phyloP scores from a whole-genome alignment of 164 flowering plant genomes.

The Santalum album region DNA sequence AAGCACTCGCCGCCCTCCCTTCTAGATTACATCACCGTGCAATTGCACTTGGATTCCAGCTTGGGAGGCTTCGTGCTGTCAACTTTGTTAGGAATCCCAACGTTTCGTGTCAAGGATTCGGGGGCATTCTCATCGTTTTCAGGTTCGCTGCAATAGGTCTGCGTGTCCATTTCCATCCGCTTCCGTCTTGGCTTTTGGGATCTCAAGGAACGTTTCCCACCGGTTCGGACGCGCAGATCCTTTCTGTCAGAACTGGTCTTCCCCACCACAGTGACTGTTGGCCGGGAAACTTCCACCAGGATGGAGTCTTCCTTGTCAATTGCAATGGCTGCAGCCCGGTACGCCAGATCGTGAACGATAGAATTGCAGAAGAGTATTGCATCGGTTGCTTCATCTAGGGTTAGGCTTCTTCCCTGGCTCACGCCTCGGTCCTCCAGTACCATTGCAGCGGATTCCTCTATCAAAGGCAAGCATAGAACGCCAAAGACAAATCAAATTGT shows the following conservation, averaged over 20 bases:
- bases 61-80: constrained; percentile 56
- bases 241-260: constrained; percentile 35
- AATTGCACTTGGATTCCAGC: constrained; percentile 88
- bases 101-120: constrained; percentile 25
- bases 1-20: too few species aligned
- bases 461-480: constrained; percentile 2
- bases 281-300: constrained; percentile 40
- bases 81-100: constrained; percentile 29
- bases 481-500: constrained; percentile 1
- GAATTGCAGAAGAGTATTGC: constrained; percentile 89
- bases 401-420: constrained; percentile 50
- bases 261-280: constrained; percentile 53
- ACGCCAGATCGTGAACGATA: constrained; percentile 72
- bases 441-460: constrained; percentile 60
- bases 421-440: constrained; percentile 40
- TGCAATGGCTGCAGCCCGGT: constrained; percentile 70
- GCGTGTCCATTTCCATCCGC: constrained; percentile 36
- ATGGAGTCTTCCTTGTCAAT: constrained; percentile 51
- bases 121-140: constrained; percentile 36
- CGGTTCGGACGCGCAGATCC: constrained; percentile 27
- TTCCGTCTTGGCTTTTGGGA: constrained; percentile 44
- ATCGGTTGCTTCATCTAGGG: constrained; percentile 92
- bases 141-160: constrained; percentile 18
- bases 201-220: constrained; percentile 39
- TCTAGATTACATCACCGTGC: constrained; percentile 64